Conservation (phyloP, 208 protist genomes). For the Angomonas deanei region DNA sequence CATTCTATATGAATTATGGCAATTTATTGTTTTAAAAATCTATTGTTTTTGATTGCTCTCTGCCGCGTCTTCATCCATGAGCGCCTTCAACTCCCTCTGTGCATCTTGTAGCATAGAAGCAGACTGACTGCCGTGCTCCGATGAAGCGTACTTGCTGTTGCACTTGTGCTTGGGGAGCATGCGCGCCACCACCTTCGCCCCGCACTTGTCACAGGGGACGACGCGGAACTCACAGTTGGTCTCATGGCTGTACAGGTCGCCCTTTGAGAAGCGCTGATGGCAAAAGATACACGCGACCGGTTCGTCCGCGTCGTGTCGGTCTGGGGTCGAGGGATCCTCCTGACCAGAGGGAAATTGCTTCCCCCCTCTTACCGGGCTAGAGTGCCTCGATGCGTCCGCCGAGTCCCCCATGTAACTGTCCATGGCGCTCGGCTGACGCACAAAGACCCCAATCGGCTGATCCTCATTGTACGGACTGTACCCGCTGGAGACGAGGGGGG, state of each 20-base stretch:
- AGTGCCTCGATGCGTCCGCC: background rate
- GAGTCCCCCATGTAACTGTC: background rate
- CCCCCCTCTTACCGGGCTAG: background rate
- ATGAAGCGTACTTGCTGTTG: background rate
- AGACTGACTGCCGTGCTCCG: background rate
- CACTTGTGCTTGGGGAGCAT: background rate
- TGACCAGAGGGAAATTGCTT: background rate
- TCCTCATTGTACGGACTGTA: conserved; percentile 16
- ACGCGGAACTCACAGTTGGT: conserved; percentile 18
- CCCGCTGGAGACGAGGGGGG: conserved; percentile 5
- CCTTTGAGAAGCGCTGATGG: conserved; percentile 11
- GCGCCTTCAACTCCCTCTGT: conserved; percentile 48
- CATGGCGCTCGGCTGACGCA: conserved; percentile 1
- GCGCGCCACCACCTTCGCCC: background rate
- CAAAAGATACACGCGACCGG: conserved; percentile 27
- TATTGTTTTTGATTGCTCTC: background rate
- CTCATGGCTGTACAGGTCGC: conserved; percentile 18
- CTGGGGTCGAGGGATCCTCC: background rate
- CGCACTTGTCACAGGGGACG: conserved; percentile 2
- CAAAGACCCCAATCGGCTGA: conserved; percentile 11
- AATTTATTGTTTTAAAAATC: conserved; percentile 1
- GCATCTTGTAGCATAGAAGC: conserved; percentile 55
- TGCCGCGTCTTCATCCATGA: conserved; percentile 55
- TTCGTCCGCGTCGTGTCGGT: background rate
- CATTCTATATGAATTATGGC: background rate